phyloP scores from a whole-genome alignment of 208 protist species.

The Wallacemonas sp. region DNA sequence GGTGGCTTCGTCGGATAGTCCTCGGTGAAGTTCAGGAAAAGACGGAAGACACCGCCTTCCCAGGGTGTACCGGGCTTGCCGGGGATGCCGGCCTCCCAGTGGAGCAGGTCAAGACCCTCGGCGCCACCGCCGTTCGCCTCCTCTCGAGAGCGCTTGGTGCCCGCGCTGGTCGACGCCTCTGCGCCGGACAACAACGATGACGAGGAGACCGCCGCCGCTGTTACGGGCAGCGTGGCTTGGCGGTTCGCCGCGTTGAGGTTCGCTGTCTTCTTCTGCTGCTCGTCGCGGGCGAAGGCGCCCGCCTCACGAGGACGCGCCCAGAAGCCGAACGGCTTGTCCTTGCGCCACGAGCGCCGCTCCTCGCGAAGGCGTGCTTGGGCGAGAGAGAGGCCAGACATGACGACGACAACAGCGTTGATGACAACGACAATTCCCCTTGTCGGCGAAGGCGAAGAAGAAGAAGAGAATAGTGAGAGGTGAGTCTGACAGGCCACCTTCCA shows the following conservation, averaged over 20 bases:
- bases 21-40: slow-evolving; percentile 95
- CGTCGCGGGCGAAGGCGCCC: background rate
- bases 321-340: slow-evolving; percentile 85
- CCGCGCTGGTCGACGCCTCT: background rate
- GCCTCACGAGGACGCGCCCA: slow-evolving; percentile 76
- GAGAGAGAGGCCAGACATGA: slow-evolving; percentile 75
- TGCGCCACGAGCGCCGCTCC: slow-evolving; percentile 86
- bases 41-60: slow-evolving; percentile 95
- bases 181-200: background rate
- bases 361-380: slow-evolving; percentile 81
- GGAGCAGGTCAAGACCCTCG: slow-evolving; percentile 91
- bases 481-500: background rate
- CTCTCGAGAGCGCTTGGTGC: slow-evolving; percentile 13
- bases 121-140: slow-evolving; percentile 19
- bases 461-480: background rate
- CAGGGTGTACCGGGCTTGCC: slow-evolving; percentile 95
- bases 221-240: slow-evolving; percentile 2
- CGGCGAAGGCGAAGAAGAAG: background rate
- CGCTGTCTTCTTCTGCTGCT: slow-evolving; percentile 8
- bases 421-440: slow-evolving; percentile 1
- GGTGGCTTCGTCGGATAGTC: slow-evolving; percentile 98
- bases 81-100: slow-evolving; percentile 98
- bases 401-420: background rate
- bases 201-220: background rate
- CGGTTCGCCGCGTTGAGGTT: slow-evolving; percentile 7